Evolutionary conservation across 495 filamentous ascomycete species (phyloP).

Genomic region (Daldinia loculata): DNA sequence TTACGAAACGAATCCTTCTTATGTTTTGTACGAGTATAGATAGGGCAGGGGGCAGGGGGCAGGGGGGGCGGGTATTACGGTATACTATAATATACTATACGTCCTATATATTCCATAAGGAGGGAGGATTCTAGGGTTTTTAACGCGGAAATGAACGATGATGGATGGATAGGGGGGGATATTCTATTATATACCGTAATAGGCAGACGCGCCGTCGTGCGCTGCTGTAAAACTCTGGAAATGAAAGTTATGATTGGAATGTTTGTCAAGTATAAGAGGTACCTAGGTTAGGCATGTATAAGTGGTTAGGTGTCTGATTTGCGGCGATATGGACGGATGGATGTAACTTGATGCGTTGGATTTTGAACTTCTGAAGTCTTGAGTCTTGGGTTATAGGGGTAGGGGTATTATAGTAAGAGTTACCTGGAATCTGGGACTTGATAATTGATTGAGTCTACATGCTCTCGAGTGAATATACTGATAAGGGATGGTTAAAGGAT

Average conservation of each 20-base stretch:
- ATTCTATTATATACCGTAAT: conserved; percentile 2
- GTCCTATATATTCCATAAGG: not conserved
- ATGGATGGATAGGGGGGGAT: not conserved
- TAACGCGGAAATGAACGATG: not conserved
- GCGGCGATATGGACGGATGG: not conserved
- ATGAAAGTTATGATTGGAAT: not conserved
- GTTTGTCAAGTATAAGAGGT: not conserved
- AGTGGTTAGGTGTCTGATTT: not conserved
- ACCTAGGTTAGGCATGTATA: not conserved
- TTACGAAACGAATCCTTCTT: not conserved
- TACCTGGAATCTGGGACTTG: not conserved
- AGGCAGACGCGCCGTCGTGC: not conserved
- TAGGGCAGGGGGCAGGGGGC: not conserved
- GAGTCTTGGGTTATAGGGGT: not conserved
- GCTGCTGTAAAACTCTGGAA: not conserved
- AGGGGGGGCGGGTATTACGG: not conserved
- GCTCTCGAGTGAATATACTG: not conserved
- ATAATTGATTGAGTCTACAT: conserved; percentile 31
- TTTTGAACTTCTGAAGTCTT: not conserved
- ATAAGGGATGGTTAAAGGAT: conserved; percentile 7
- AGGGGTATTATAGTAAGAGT: no score
- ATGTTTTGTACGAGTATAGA: not conserved
- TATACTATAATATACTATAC: not conserved
- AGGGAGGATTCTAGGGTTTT: not conserved
- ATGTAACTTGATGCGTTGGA: not conserved